Evolutionary conservation across 2,329 filamentous ascomycete species (phyloP).

Genomic region (Pezicula neosporulosa): DNA sequence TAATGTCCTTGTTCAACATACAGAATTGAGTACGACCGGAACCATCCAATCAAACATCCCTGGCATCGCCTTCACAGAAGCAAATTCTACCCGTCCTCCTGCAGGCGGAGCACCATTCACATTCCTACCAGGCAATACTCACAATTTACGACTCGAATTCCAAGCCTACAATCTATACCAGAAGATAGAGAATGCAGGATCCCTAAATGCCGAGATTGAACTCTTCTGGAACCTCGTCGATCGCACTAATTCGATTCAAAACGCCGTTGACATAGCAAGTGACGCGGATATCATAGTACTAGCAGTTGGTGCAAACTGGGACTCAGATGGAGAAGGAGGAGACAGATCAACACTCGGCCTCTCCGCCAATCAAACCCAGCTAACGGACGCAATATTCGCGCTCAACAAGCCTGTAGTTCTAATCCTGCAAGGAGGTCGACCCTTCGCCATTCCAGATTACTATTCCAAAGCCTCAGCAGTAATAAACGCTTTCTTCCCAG

Average conservation of each 20-base stretch:
- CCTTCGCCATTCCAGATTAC: conserved; percentile 35
- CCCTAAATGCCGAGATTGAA: conserved; percentile 37
- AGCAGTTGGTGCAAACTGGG: conserved; percentile 39
- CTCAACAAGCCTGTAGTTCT: conserved; percentile 38
- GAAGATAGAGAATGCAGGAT: conserved; percentile 35
- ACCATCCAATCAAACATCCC: conserved; percentile 39
- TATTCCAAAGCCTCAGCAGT: conserved; percentile 37
- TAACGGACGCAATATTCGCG: conserved; percentile 34
- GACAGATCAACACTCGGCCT: conserved; percentile 36
- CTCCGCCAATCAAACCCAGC: conserved; percentile 32
- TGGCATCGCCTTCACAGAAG: conserved; percentile 30
- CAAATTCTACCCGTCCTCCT: conserved; percentile 34
- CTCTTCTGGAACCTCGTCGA: conserved; percentile 44
- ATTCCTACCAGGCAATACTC: conserved; percentile 30
- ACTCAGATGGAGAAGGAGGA: conserved; percentile 40
- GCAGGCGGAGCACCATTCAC: conserved; percentile 33
- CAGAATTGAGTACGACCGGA: conserved; percentile 19
- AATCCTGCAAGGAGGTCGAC: conserved; percentile 38
- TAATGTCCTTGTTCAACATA: conserved; percentile 26
- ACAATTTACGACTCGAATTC: conserved; percentile 38
- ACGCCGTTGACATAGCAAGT: conserved; percentile 33
- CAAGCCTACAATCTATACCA: conserved; percentile 38
- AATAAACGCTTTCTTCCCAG: conserved; percentile 30
- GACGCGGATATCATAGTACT: conserved; percentile 36
- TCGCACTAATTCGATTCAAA: conserved; percentile 22